Percentiles rank a stretch among this genome's conserved stretches.
Evolutionary conservation across 176 grass and related monocot genomes (phyloP).

Genomic region (Ananas comosus): DNA sequence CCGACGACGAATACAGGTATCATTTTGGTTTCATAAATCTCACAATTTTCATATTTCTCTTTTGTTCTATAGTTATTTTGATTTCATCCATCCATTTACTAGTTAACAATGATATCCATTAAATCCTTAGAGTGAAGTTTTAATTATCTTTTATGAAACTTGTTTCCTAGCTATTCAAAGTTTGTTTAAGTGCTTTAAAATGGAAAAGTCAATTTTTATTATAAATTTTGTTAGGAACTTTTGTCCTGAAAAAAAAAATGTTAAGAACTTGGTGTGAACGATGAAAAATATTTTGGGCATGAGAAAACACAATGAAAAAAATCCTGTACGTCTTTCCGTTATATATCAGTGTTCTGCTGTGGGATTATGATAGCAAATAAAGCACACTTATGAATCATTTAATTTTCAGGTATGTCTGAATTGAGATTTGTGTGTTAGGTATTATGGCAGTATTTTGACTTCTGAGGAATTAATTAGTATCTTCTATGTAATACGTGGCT

Average conservation of each 20-base stretch:
- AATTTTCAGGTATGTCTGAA: no score
- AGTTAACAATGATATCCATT: no score
- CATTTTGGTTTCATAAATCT: not conserved
- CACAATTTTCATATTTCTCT: no score
- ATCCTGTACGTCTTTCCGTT: not conserved
- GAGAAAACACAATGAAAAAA: not conserved
- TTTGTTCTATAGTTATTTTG: no score
- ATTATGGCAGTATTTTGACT: not conserved
- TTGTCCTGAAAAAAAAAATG: no score
- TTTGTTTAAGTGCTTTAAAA: not conserved
- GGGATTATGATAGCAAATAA: not conserved
- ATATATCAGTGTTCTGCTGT: no score
- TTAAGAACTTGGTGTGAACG: not conserved
- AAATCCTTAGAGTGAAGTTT: no score
- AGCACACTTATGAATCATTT: not conserved
- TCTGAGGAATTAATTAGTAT: not conserved
- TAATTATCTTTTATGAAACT: no score
- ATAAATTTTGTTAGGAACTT: not conserved
- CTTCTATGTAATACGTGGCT: not conserved
- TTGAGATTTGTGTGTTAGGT: not conserved
- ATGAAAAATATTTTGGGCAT: not conserved
- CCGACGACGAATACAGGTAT: conserved; percentile 26
- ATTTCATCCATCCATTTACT: no score
- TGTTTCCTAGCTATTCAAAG: not conserved
- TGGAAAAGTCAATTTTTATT: not conserved